Percentiles rank a stretch among this genome's conserved stretches.
Conservation (phyloP, 176 grass and related monocot species). For the Paspalum vaginatum region DNA sequence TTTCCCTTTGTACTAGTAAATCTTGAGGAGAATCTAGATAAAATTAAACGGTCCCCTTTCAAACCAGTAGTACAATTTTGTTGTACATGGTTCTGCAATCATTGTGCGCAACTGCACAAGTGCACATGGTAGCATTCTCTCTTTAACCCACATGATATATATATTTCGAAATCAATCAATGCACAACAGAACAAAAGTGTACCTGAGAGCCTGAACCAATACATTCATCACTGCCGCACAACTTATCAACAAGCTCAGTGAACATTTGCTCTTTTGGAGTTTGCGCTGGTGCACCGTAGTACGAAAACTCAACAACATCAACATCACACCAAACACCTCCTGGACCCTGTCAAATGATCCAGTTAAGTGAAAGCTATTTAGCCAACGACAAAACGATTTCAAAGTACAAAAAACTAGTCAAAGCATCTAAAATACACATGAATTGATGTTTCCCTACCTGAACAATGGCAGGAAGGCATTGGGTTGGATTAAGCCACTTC, state of each 20-base stretch:
- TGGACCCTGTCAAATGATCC: slow-evolving; percentile 83
- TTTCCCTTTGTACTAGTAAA: slow-evolving; percentile 25
- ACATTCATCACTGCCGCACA: slow-evolving; percentile 88
- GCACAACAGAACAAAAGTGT: slow-evolving; percentile 33
- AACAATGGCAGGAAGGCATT: slow-evolving; percentile 87
- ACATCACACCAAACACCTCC: slow-evolving; percentile 99
- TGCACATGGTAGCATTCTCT: slow-evolving; percentile 29
- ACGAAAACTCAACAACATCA: slow-evolving; percentile 98
- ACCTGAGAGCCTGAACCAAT: slow-evolving; percentile 99
- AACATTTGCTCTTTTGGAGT: slow-evolving; percentile 92
- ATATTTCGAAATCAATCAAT: slow-evolving; percentile 21
- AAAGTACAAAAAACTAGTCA: slow-evolving; percentile 1
- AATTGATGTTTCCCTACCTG: slow-evolving; percentile 50
- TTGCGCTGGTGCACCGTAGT: slow-evolving; percentile 86
- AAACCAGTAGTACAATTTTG: slow-evolving; percentile 14
- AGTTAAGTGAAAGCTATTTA: slow-evolving; percentile 40
- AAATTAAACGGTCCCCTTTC: not conserved
- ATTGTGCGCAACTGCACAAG: slow-evolving; percentile 1
- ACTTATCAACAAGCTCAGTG: slow-evolving; percentile 81
- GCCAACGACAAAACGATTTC: slow-evolving; percentile 2
- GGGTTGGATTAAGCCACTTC: slow-evolving; percentile 75
- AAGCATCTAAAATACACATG: slow-evolving; percentile 21
- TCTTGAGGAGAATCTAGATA: slow-evolving; percentile 18
- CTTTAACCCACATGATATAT: slow-evolving; percentile 20
- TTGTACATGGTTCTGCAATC: slow-evolving; percentile 24